Conservation (phyloP, 352 stramenopile species). For the Globisporangium paddicum region DNA sequence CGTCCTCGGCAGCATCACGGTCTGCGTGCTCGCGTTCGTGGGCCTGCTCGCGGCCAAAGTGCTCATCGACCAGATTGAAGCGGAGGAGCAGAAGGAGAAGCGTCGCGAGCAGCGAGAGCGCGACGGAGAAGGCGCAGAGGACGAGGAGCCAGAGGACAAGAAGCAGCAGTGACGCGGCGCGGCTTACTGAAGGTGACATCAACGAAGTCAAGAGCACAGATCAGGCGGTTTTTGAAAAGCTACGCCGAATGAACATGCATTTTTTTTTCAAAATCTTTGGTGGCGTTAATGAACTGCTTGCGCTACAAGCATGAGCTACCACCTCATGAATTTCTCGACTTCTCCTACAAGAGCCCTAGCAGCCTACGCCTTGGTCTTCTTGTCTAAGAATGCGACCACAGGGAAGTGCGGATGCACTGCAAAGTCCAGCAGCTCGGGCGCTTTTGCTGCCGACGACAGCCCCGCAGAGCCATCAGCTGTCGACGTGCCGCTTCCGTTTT, state of each 20-base stretch:
- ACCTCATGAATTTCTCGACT: too few relatives aligned
- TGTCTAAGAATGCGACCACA: conserved; percentile 36
- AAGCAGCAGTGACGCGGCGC: conserved; percentile 13
- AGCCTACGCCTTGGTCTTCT: conserved; percentile 8
- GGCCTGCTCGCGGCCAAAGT: conserved; percentile 55
- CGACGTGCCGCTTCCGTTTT: conserved; percentile 13
- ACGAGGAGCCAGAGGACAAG: conserved; percentile 11
- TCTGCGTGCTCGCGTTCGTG: conserved; percentile 42
- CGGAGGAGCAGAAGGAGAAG: conserved; percentile 32
- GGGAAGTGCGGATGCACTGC: conserved; percentile 68
- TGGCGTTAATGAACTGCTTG: background rate
- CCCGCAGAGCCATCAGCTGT: background rate
- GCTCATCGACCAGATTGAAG: conserved; percentile 53
- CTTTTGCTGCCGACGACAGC: conserved; percentile 7
- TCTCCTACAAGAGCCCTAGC: background rate
- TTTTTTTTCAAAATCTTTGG: conserved; percentile 3
- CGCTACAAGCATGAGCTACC: background rate
- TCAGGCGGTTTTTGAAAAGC: background rate
- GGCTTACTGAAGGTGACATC: background rate
- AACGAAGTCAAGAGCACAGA: background rate
- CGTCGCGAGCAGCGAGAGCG: conserved; percentile 21
- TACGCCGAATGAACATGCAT: background rate
- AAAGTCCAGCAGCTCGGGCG: conserved; percentile 48
- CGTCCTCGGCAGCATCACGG: conserved; percentile 27
- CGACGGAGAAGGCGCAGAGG: conserved; percentile 14